Percentiles rank a stretch among this genome's conserved stretches.
phyloP scores from a whole-genome alignment of 2,329 filamentous ascomycete species.

The Helicocarpus griseus region DNA sequence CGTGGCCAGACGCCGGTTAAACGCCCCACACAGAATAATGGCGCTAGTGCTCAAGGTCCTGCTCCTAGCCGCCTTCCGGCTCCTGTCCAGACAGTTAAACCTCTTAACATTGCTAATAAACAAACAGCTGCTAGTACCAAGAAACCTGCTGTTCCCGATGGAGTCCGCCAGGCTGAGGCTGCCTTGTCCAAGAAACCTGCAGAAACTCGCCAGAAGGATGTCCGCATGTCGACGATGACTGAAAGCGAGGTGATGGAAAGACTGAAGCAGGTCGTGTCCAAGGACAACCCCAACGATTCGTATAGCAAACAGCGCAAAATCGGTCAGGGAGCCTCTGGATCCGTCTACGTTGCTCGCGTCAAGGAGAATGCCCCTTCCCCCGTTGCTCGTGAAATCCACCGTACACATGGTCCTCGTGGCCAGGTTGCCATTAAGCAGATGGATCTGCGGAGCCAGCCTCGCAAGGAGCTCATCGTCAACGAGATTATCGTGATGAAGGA shows the following conservation, averaged over 20 bases:
- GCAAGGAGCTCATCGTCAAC: conserved; percentile 97
- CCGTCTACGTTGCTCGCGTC: conserved; percentile 94
- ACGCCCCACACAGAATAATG: conserved; percentile 30
- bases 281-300: conserved; percentile 85
- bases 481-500: conserved; percentile 99
- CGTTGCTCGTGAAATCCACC: conserved; percentile 67
- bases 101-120: conserved; percentile 67
- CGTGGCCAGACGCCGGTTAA: conserved; percentile 33
- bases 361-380: conserved; percentile 78
- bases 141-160: conserved; percentile 46
- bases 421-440: conserved; percentile 99
- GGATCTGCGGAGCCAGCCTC: conserved; percentile 92
- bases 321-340: conserved; percentile 93
- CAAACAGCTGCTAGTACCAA: conserved; percentile 36
- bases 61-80: conserved; percentile 51
- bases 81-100: conserved; percentile 55
- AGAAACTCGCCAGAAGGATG: conserved; percentile 73
- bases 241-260: conserved; percentile 96
- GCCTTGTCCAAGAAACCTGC: conserved; percentile 72
- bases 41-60: conserved; percentile 34
- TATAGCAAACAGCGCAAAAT: conserved; percentile 99
- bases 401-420: conserved; percentile 67
- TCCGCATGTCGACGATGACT: conserved; percentile 97
- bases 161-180: conserved; percentile 80
- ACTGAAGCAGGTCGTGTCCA: conserved; percentile 86